These are phyloP conservation scores for Stromatinia cepivora DNA, from an alignment of 2,329 filamentous ascomycete genomes.

Conservation along the genomic window DNA sequence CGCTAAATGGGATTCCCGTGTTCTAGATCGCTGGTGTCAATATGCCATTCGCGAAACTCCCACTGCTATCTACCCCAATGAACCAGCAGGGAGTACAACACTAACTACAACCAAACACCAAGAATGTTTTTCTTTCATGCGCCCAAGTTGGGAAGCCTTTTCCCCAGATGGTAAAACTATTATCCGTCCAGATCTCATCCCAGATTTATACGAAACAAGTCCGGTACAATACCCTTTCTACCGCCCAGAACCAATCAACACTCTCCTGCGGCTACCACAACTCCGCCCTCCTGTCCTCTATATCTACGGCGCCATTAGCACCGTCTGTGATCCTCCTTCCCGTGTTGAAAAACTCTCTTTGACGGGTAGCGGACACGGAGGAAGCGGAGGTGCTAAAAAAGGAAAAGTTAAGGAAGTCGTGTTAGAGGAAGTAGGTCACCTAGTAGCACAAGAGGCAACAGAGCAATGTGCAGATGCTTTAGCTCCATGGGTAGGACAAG, in stretches of 20 bases:
- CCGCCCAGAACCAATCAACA: constrained; percentile 60
- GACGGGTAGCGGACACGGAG: constrained; percentile 67
- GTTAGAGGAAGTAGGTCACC: constrained; percentile 68
- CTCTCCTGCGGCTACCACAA: constrained; percentile 57
- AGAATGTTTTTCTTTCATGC: constrained; percentile 77
- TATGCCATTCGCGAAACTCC: constrained; percentile 76
- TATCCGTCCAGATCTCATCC: constrained; percentile 28
- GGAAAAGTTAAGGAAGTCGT: constrained; percentile 68
- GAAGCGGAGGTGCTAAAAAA: constrained; percentile 62
- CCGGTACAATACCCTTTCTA: constrained; percentile 57
- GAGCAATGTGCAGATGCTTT: constrained; percentile 62
- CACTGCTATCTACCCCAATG: constrained; percentile 56
- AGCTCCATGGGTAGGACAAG: constrained; percentile 56
- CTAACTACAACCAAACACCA: constrained; percentile 83
- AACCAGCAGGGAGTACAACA: constrained; percentile 55
- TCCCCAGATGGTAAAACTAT: constrained; percentile 41
- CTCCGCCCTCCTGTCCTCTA: constrained; percentile 68
- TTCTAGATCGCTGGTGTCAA: constrained; percentile 70
- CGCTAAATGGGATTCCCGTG: constrained; percentile 75
- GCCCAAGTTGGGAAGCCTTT: constrained; percentile 53
- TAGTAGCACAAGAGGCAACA: constrained; percentile 82
- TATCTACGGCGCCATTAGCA: constrained; percentile 63
- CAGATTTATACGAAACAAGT: not conserved
- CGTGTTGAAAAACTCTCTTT: constrained; percentile 59
- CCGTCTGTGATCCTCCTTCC: constrained; percentile 53